Conservation (phyloP, 2,329 filamentous ascomycete species). For the Claviceps pazoutovae region DNA sequence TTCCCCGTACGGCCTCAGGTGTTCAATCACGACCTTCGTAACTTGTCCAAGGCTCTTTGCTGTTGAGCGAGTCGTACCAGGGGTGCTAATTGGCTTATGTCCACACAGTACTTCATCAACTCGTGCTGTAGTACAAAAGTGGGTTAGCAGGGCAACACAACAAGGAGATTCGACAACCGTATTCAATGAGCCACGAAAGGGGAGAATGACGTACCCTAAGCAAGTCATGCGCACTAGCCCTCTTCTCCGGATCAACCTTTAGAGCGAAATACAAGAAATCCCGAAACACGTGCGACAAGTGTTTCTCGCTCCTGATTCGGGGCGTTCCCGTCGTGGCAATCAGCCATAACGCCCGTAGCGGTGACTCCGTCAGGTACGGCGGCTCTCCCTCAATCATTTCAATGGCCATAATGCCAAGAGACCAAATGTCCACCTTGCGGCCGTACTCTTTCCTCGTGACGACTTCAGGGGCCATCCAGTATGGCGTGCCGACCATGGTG, state of each 20-base stretch:
- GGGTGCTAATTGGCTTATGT: slow-evolving; percentile 64
- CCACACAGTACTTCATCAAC: slow-evolving; percentile 66
- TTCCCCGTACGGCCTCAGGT: not conserved
- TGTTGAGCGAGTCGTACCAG: slow-evolving; percentile 76
- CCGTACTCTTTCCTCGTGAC: slow-evolving; percentile 97
- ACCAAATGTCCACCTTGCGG: slow-evolving; percentile 98
- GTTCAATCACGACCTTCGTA: slow-evolving; percentile 37
- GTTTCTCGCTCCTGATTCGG: slow-evolving; percentile 82
- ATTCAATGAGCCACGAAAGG: too few relatives aligned
- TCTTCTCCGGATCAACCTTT: slow-evolving; percentile 93
- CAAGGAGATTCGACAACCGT: not conserved
- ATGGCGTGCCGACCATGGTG: slow-evolving; percentile 97
- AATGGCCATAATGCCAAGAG: slow-evolving; percentile 96
- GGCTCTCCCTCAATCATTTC: slow-evolving; percentile 99
- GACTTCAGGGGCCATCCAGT: slow-evolving; percentile 99
- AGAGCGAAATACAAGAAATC: slow-evolving; percentile 89
- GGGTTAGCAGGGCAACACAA: not conserved
- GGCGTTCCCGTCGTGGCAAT: slow-evolving; percentile 97
- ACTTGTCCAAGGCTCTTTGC: slow-evolving; percentile 75
- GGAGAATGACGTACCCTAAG: slow-evolving; percentile 53
- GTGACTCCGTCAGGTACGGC: slow-evolving; percentile 90
- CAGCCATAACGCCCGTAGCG: slow-evolving; percentile 80
- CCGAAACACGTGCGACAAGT: slow-evolving; percentile 65
- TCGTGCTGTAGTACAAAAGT: slow-evolving; percentile 43
- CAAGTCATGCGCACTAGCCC: slow-evolving; percentile 86